Evolutionary conservation across 169 alveolate species (phyloP), one percentile per base, ranked within the genome.

Genomic region (Cryptosporidium sp.): DNA sequence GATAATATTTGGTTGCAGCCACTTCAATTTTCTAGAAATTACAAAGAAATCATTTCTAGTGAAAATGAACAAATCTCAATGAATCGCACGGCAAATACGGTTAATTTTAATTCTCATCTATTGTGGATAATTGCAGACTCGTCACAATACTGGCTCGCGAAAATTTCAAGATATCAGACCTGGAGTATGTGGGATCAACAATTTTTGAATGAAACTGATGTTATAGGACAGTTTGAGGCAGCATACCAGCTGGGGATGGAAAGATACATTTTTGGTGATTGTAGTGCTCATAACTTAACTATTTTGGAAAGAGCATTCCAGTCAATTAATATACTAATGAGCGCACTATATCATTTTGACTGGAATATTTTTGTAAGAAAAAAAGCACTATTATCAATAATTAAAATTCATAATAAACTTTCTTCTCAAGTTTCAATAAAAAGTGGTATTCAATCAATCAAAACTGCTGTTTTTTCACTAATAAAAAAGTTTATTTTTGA

Each of bases 141-240:
- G 12, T 62, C 73, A 37, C 89, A 60, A 67, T 80, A 80, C 44
- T 80, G 89, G 89, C 56, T 80, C 4, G 89, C 89, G n/a, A 80
- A 65, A 37, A 62, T 80, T 4, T 53, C 48, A 52, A 69, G 89
- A n/a, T 80, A 37, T 65, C 89, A 80, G 44, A 80, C 89, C 10
- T 80, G 89, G 89, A 80, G 89, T 62, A 80, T 80, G 89, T 80
- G 89, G 89, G 89, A 80, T 37, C 89, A 80, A 53, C 89, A 80
- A 29, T 67, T 80, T 42, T 37, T 80, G 51, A 80, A 80, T 60
- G 89, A 80, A 80, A 80, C 75, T 14, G 60, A 51, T 8, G 80
- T 80, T 8, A 53, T 80, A 14, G 89, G 80, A 6, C 89, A 80
- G 39, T 29, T 39, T 8, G 89, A 80, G 21, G 89, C 89, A 44